These are phyloP conservation scores for Penicillium crustosum DNA, from an alignment of 2,329 filamentous ascomycete species.

Conservation along the genomic window DNA sequence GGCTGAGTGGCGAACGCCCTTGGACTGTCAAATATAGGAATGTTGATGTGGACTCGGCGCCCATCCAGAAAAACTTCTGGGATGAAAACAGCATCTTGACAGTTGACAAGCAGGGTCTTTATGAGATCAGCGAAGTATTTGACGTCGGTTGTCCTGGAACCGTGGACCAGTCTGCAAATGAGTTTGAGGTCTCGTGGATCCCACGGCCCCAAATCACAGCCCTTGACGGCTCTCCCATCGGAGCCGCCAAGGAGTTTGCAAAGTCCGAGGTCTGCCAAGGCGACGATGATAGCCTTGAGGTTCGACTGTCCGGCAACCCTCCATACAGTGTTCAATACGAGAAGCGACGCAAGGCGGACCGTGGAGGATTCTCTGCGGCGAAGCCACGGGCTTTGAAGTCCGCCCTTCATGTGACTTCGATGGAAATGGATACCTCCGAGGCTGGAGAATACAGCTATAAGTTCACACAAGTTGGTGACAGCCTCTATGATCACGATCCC, in stretches of 20 bases:
- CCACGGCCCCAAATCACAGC: slow-evolving; percentile 71
- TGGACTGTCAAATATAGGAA: slow-evolving; percentile 80
- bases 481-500: slow-evolving; percentile 75
- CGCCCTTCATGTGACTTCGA: slow-evolving; percentile 70
- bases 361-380: slow-evolving; percentile 65
- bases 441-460: slow-evolving; percentile 83
- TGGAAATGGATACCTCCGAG: slow-evolving; percentile 82
- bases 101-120: slow-evolving; percentile 68
- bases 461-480: slow-evolving; percentile 79
- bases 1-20: slow-evolving; percentile 79
- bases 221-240: slow-evolving; percentile 51
- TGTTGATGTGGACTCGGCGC: slow-evolving; percentile 53
- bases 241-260: slow-evolving; percentile 57
- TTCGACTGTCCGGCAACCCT: slow-evolving; percentile 74
- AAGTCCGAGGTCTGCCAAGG: slow-evolving; percentile 91
- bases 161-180: slow-evolving; percentile 70
- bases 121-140: slow-evolving; percentile 73
- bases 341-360: slow-evolving; percentile 68
- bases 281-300: slow-evolving; percentile 84
- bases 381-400: slow-evolving; percentile 73
- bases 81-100: slow-evolving; percentile 68
- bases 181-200: slow-evolving; percentile 83
- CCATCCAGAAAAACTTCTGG: slow-evolving; percentile 50
- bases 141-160: slow-evolving; percentile 81
- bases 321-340: slow-evolving; percentile 84